phyloP scores from a whole-genome alignment of 1,139 yeast species.

The Zygoascus meyerae region DNA sequence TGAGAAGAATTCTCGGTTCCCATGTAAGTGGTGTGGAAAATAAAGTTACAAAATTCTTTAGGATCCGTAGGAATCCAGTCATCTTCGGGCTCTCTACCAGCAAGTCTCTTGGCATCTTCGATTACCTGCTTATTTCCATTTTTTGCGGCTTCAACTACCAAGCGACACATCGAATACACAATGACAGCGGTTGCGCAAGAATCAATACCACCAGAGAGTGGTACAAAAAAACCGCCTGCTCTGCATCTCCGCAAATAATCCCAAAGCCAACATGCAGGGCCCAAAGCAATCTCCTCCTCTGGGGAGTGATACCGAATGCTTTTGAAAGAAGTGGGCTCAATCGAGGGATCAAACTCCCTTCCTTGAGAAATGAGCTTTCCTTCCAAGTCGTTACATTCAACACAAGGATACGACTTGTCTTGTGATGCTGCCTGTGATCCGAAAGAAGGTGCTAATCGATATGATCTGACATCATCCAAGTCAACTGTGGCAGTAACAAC shows the following conservation, averaged over 20 bases:
- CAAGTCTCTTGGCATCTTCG: conserved; percentile 61
- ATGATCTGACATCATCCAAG: conserved; percentile 80
- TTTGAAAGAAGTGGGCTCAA: conserved; percentile 52
- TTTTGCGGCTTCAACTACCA: conserved; percentile 64
- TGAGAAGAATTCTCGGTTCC: conserved; percentile 88
- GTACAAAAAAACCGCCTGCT: conserved; percentile 87
- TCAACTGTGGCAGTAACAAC: conserved; percentile 92
- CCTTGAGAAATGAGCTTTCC: conserved; percentile 17
- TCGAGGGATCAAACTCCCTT: conserved; percentile 51
- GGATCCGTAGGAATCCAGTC: conserved; percentile 68
- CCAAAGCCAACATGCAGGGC: conserved; percentile 99
- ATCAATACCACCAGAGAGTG: conserved; percentile 95
- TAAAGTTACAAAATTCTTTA: conserved; percentile 62
- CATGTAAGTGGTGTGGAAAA: conserved; percentile 91
- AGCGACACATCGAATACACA: conserved; percentile 87
- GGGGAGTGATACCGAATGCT: conserved; percentile 66
- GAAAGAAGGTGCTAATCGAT: conserved; percentile 65
- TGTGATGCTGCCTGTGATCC: conserved; percentile 58
- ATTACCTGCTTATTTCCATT: conserved; percentile 69
- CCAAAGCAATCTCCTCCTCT: conserved; percentile 93
- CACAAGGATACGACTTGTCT: conserved; percentile 50
- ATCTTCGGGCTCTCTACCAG: conserved; percentile 42
- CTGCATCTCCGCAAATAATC: conserved; percentile 87
- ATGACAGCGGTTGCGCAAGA: conserved; percentile 96
- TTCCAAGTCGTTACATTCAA: conserved; percentile 41